Percentiles rank a stretch among this genome's conserved stretches.
These are phyloP conservation scores for Tylopilus sp. DNA, from an alignment of 768 basidiomycete species.

Conservation along the genomic window DNA sequence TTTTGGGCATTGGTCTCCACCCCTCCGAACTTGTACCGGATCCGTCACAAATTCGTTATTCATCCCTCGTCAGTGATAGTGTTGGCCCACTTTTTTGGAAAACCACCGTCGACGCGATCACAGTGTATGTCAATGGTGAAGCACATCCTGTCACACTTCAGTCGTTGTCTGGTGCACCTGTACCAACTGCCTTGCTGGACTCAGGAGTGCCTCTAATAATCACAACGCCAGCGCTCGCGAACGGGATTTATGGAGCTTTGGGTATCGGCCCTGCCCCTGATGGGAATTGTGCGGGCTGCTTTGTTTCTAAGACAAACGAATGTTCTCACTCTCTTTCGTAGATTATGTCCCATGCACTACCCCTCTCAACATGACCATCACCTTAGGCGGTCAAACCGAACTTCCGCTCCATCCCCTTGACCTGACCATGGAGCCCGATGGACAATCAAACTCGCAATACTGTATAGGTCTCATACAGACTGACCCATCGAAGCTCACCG, in stretches of 20 bases:
- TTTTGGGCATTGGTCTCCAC: slow-evolving; percentile 69
- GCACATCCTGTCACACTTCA: slow-evolving; percentile 40
- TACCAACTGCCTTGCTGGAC: slow-evolving; percentile 69
- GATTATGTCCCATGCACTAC: slow-evolving; percentile 73
- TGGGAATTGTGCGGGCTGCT: slow-evolving; percentile 53
- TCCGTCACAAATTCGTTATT: slow-evolving; percentile 50
- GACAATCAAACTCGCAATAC: slow-evolving; percentile 38
- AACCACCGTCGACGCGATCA: slow-evolving; percentile 50
- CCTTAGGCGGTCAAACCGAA: slow-evolving; percentile 52
- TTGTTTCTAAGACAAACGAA: background rate
- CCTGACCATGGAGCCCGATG: slow-evolving; percentile 48
- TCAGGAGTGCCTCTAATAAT: slow-evolving; percentile 68
- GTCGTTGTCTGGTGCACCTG: slow-evolving; percentile 37
- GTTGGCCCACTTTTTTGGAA: slow-evolving; percentile 61
- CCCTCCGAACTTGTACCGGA: slow-evolving; percentile 51
- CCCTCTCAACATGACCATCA: slow-evolving; percentile 70
- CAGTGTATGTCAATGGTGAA: slow-evolving; percentile 53
- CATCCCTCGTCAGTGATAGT: slow-evolving; percentile 38
- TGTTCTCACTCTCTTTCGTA: slow-evolving; percentile 29
- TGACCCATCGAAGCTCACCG: slow-evolving; percentile 40
- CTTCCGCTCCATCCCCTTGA: slow-evolving; percentile 75
- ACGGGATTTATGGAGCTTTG: slow-evolving; percentile 76
- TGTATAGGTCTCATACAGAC: slow-evolving; percentile 72
- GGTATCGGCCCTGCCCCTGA: slow-evolving; percentile 56
- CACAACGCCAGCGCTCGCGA: slow-evolving; percentile 56